Conservation (phyloP, 441 rosid genomes). For the Raphanus hybrid region DNA sequence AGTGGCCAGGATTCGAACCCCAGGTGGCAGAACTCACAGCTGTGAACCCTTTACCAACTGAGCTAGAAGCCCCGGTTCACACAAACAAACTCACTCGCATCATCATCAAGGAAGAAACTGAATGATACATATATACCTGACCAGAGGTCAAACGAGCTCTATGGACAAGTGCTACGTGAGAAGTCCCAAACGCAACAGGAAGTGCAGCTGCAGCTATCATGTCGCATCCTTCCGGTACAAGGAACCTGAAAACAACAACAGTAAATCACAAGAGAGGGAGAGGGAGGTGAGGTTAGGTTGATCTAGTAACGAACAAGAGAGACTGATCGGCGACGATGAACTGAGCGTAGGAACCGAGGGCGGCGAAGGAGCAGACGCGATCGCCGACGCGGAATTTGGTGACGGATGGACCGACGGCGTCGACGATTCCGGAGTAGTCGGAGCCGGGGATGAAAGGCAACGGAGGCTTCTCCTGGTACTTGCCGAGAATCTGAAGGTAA, state of each 20-base stretch:
- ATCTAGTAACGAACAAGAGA: slow-evolving; percentile 47
- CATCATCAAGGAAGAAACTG: background rate
- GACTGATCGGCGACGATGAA: slow-evolving; percentile 82
- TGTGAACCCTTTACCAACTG: too few species aligned
- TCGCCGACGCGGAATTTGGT: slow-evolving; percentile 76
- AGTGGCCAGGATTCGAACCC: too few species aligned
- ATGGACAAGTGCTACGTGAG: slow-evolving; percentile 91
- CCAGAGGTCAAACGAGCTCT: slow-evolving; percentile 74
- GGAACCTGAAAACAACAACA: slow-evolving; percentile 48
- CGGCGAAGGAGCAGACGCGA: slow-evolving; percentile 67
- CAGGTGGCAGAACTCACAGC: too few species aligned
- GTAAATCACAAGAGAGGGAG: background rate
- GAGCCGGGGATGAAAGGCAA: slow-evolving; percentile 94
- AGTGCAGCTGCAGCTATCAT: slow-evolving; percentile 83
- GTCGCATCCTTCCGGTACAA: slow-evolving; percentile 83
- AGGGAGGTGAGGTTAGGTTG: background rate
- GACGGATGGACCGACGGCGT: slow-evolving; percentile 67
- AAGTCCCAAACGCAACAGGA: slow-evolving; percentile 93
- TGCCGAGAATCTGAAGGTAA: slow-evolving; percentile 90
- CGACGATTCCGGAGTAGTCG: slow-evolving; percentile 83
- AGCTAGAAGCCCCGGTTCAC: too few species aligned
- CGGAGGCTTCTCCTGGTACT: slow-evolving; percentile 82
- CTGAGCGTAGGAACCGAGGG: slow-evolving; percentile 78
- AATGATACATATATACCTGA: slow-evolving; percentile 52
- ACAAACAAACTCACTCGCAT: slow-evolving; percentile 5